A percentile compares a stretch with the other conserved stretches of the same genome.
These are phyloP conservation scores for Kwoniella newhampshirensis DNA, from an alignment of 768 basidiomycete species.

Conservation along the genomic window DNA sequence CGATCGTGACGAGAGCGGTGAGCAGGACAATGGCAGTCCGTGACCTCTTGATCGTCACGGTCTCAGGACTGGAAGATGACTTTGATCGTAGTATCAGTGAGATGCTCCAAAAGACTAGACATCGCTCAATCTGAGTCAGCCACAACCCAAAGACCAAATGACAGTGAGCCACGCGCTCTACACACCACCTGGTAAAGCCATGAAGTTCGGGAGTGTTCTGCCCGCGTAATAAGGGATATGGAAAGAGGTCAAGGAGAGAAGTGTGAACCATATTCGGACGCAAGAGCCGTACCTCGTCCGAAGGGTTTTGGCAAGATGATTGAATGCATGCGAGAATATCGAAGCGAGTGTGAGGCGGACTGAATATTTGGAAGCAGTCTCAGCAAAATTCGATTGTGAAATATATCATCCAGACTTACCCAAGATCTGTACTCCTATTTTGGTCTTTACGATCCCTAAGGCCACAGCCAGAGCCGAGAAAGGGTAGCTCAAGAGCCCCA, in stretches of 20 bases:
- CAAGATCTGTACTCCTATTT: slow-evolving; percentile 69
- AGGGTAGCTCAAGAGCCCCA: slow-evolving; percentile 64
- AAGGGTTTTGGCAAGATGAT: slow-evolving; percentile 65
- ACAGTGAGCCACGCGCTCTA: too few relatives aligned
- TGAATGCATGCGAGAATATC: slow-evolving; percentile 65
- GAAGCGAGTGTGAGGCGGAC: slow-evolving; percentile 73
- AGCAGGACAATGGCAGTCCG: slow-evolving; percentile 64
- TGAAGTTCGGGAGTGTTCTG: slow-evolving; percentile 90
- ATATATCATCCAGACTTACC: slow-evolving; percentile 57
- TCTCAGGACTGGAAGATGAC: slow-evolving; percentile 1
- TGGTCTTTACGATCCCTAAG: slow-evolving; percentile 59
- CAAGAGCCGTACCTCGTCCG: slow-evolving; percentile 64
- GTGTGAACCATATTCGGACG: slow-evolving; percentile 59
- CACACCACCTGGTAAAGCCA: slow-evolving; percentile 75
- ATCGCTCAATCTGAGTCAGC: neutral
- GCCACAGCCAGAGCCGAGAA: slow-evolving; percentile 56
- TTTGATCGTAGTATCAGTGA: slow-evolving; percentile 26
- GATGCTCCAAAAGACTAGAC: slow-evolving; percentile 24
- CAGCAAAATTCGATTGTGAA: neutral
- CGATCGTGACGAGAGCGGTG: slow-evolving; percentile 66
- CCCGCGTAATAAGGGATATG: slow-evolving; percentile 93
- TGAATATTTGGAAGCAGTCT: too few relatives aligned
- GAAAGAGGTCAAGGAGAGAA: slow-evolving; percentile 80
- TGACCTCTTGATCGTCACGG: slow-evolving; percentile 55
- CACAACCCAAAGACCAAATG: neutral